Evolutionary conservation across 495 filamentous ascomycete species (phyloP).

Genomic region (Tuber microsphaerosporum): DNA sequence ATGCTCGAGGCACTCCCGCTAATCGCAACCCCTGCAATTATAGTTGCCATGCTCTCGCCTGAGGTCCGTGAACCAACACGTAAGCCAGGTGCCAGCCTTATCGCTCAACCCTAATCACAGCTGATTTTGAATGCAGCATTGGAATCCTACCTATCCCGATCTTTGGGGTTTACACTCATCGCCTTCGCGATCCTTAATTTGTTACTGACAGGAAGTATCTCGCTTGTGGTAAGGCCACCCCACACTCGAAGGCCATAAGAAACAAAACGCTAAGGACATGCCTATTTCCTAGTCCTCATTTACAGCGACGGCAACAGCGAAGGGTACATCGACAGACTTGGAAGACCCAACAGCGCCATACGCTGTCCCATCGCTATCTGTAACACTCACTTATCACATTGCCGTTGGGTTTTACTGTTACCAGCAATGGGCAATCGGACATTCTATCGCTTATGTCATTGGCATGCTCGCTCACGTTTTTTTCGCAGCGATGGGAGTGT

Average conservation of each 20-base stretch:
- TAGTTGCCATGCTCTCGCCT: slow-evolving; percentile 56
- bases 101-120: background rate
- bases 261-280: background rate
- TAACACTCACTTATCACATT: slow-evolving; percentile 61
- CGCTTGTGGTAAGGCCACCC: slow-evolving; percentile 48
- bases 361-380: slow-evolving; percentile 57
- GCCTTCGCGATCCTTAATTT: slow-evolving; percentile 59
- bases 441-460: slow-evolving; percentile 52
- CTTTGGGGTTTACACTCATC: slow-evolving; percentile 59
- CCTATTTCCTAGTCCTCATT: slow-evolving; percentile 29
- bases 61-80: slow-evolving; percentile 53
- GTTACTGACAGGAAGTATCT: slow-evolving; percentile 69
- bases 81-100: slow-evolving; percentile 42
- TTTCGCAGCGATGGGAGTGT: slow-evolving; percentile 59
- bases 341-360: slow-evolving; percentile 59
- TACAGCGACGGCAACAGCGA: slow-evolving; percentile 41
- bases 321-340: slow-evolving; percentile 40
- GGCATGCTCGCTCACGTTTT: slow-evolving; percentile 49
- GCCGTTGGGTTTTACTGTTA: slow-evolving; percentile 62
- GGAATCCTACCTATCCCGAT: slow-evolving; percentile 69
- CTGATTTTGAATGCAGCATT: slow-evolving; percentile 46
- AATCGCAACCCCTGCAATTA: slow-evolving; percentile 58
- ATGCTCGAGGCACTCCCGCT: slow-evolving; percentile 59
- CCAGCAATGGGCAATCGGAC: slow-evolving; percentile 52
- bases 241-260: background rate